Conservation (phyloP, 1,284 basidiomycete species). For the Pseudozyma tsukubaensis region DNA sequence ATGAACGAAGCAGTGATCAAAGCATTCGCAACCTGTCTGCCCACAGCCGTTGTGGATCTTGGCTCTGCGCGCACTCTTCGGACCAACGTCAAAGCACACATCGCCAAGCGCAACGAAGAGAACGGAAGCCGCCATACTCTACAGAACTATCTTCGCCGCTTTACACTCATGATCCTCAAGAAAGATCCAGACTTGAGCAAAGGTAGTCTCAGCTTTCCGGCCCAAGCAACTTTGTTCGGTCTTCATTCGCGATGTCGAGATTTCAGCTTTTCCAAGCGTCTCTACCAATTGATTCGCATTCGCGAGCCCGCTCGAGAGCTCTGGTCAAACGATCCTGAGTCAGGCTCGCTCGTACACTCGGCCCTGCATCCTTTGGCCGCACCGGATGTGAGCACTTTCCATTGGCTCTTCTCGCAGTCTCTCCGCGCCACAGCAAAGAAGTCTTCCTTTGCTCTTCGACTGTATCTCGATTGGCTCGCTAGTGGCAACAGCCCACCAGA, state of each 20-base stretch:
- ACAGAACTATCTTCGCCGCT: constrained; percentile 28
- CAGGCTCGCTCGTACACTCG: constrained; percentile 9
- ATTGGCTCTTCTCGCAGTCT: constrained; percentile 41
- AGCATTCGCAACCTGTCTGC: constrained; percentile 24
- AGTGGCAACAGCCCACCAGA: constrained; percentile 35
- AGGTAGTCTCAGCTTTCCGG: constrained; percentile 16
- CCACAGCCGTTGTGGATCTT: constrained; percentile 20
- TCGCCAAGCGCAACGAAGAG: constrained; percentile 31
- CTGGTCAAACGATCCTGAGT: constrained; percentile 19
- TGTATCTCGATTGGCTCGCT: constrained; percentile 46
- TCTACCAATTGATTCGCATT: constrained; percentile 39
- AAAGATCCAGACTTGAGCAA: constrained; percentile 34
- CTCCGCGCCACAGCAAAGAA: constrained; percentile 4
- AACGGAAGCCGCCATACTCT: constrained; percentile 28
- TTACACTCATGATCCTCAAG: constrained; percentile 28
- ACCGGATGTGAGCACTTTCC: constrained; percentile 32
- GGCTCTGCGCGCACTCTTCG: constrained; percentile 13
- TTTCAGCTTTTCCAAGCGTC: constrained; percentile 32
- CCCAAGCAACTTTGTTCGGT: constrained; percentile 42
- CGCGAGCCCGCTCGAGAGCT: constrained; percentile 20
- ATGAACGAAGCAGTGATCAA: constrained; percentile 33
- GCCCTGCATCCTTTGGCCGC: constrained; percentile 21
- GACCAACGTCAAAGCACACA: constrained; percentile 21
- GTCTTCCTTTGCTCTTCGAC: constrained; percentile 30
- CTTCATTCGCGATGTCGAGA: constrained; percentile 39